A percentile compares a stretch with the other conserved stretches of the same genome.
Conservation (phyloP, 106 monocot genomes). For the Dioscorea alata region DNA sequence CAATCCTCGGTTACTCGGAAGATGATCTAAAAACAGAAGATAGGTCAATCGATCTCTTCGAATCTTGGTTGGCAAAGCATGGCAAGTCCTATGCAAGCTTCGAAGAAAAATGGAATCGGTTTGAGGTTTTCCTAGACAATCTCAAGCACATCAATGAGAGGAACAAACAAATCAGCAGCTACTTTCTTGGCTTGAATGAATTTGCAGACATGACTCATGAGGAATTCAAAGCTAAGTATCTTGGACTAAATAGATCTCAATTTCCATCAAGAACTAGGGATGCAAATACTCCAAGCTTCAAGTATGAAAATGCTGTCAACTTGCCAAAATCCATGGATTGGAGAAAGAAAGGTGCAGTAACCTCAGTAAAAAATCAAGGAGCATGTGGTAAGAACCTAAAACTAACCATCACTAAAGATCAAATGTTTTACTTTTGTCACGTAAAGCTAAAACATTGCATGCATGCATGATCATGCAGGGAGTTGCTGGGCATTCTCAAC, state of each 20-base stretch:
- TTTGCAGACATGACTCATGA: conserved; percentile 44
- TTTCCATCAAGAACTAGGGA: not conserved
- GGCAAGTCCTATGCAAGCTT: conserved; percentile 20
- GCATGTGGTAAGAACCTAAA: conserved; percentile 22
- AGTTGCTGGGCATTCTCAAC: conserved; percentile 56
- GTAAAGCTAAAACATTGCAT: too few species aligned
- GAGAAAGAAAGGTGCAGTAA: conserved; percentile 47
- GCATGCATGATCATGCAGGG: conserved; percentile 14
- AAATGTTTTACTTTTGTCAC: too few species aligned
- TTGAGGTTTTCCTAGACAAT: conserved; percentile 39
- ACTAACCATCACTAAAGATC: too few species aligned
- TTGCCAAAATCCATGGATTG: conserved; percentile 39
- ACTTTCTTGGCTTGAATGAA: conserved; percentile 39
- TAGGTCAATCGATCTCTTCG: conserved; percentile 27
- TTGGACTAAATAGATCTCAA: conserved; percentile 15
- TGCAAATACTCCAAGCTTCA: not conserved
- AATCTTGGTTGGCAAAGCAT: conserved; percentile 28
- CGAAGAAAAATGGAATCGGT: conserved; percentile 29
- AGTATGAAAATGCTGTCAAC: conserved; percentile 8
- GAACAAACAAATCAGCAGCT: conserved; percentile 21
- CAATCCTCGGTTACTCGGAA: conserved; percentile 32
- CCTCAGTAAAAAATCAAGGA: conserved; percentile 39
- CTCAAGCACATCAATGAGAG: conserved; percentile 32
- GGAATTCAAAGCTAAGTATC: conserved; percentile 38
- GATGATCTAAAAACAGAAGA: conserved; percentile 21